Base-by-base conservation (phyloP, 305 asterid species). In the Fraxinus floribunda region DNA sequence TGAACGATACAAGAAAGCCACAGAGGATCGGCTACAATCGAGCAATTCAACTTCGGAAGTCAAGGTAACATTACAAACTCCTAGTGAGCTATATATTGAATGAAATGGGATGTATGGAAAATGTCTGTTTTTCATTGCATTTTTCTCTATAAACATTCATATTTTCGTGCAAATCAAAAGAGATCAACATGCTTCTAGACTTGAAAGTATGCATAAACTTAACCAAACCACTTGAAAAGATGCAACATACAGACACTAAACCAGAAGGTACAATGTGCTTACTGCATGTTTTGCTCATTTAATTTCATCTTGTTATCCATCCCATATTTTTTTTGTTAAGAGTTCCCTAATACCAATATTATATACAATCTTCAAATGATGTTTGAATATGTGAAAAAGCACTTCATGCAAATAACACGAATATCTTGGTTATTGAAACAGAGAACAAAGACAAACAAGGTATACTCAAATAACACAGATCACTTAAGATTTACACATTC, bases 1-100 rank as follows among this genome's bases (percentile, higher is more conserved):
- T 44, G 95, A 93, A 36, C 85, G 94, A 49, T 90, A 90, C 85
- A 78, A 83, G 60, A 93, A 90, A 78, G 84, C 90, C 39, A 91
- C 86, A 70, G 94, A 85, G 80, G 88, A 85, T 62, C 83, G 83
- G 75, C 86, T 82, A 20, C 92, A 81, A 76, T 81, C 78, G 66
- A 83, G 83, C 18, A 88, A 88, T 83, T 87, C 92, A 75, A 29
- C 80, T 62, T 88, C 94, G 9, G 91, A 93, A 84, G 85, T 90
- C 77, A 85, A 92, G 95, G 93, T 90, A 89, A 84, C 29, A 38
- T 8, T 72, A 77, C 30, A 66, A 57, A 20, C 46, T 81, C 44
- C n/a, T 32, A 62, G 55, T 20, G 20, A 18, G 46, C 70, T 36
- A 30, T 70, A 26, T 18, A 36, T 41, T 76, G 18, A 66, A 35